Percentiles rank a stretch among this genome's conserved stretches.
These are phyloP conservation scores for Cystoderma amianthinum DNA, from an alignment of 768 basidiomycete genomes.

Conservation along the genomic window DNA sequence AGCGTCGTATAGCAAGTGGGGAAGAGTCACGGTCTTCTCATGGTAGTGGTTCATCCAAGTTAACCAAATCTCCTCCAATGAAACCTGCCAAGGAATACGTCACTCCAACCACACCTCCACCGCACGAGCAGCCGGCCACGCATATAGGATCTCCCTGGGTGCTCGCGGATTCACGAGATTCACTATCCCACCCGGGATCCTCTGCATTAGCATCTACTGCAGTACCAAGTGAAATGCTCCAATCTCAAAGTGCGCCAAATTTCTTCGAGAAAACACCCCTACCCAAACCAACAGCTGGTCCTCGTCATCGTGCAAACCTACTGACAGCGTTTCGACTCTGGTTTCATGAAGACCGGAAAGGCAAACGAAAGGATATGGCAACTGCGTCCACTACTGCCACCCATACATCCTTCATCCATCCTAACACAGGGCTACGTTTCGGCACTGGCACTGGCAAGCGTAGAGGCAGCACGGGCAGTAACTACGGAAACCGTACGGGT, in stretches of 20 bases:
- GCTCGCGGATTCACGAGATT: constrained; percentile 39
- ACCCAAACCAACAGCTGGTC: constrained; percentile 9
- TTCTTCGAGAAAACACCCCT: constrained; percentile 17
- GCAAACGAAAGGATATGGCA: constrained; percentile 64
- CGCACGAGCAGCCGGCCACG: constrained; percentile 30
- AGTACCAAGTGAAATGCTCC: constrained; percentile 44
- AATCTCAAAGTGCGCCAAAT: constrained; percentile 39
- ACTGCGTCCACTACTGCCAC: too few relatives aligned
- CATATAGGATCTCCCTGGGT: constrained; percentile 69
- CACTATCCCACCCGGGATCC: constrained; percentile 20
- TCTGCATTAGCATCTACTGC: constrained; percentile 22
- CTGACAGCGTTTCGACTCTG: constrained; percentile 82
- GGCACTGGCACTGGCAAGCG: constrained; percentile 38
- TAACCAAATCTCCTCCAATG: constrained; percentile 66
- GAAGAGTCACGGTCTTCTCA: constrained; percentile 62
- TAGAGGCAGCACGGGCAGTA: constrained; percentile 33
- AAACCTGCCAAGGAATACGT: constrained; percentile 31
- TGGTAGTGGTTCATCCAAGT: constrained; percentile 53
- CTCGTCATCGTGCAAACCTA: constrained; percentile 71
- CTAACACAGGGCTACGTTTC: constrained; percentile 15
- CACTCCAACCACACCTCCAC: constrained; percentile 46
- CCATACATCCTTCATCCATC: too few relatives aligned
- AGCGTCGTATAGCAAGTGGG: constrained; percentile 32
- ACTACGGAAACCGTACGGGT: constrained; percentile 17
- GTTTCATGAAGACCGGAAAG: constrained; percentile 89